Evolutionary conservation across 345 rosid species (phyloP), one percentile per base, ranked within the genome.

Genomic region (Salix udensis): DNA sequence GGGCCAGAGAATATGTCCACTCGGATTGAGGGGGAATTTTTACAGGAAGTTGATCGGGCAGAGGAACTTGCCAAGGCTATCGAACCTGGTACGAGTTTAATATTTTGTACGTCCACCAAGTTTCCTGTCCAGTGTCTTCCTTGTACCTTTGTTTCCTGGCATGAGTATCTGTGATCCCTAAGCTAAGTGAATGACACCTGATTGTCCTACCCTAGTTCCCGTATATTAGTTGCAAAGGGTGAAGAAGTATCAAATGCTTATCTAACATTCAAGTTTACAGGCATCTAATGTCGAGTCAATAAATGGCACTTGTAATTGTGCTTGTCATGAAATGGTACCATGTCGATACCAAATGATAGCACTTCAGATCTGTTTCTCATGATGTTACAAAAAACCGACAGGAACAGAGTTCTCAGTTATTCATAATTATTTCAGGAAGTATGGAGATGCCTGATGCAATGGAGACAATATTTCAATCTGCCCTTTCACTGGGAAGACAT

Each of bases 381-480:
- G n/a, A 48, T 65, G 42, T 65, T 66, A 21, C 64, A 58, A 58
- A 55, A n/a, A 58, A 46, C 16, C 13, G 1, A 58, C 37, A 9
- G 26, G 1, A 52, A 13, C 23, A 7, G 53, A 58, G 26, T 13
- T 26, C 46, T 28, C 18, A 21, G 31, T 68, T 76, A 64, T 52
- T 78, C 21, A 62, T 66, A 23, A 14, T 81, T 48, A 73, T 80
- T 84, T 81, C 87, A 96, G 99, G 93, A 79, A 86, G 79, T 78
- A 79, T 77, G 46, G 86, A 82, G 83, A 90, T 96, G 99, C 99
- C 98, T 13, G 97, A 96, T 86, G 93, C 99, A 30, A 92, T 96
- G 97, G 98, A 96, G 92, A 86, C 83, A 1, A 92, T 96, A 86
- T 96, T 87, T 84, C 91, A 96, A 75, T 89, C 91, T 71, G 99